Conservation (phyloP, 371 early-diverging fungal species). For the Rhizopus microsporus region DNA sequence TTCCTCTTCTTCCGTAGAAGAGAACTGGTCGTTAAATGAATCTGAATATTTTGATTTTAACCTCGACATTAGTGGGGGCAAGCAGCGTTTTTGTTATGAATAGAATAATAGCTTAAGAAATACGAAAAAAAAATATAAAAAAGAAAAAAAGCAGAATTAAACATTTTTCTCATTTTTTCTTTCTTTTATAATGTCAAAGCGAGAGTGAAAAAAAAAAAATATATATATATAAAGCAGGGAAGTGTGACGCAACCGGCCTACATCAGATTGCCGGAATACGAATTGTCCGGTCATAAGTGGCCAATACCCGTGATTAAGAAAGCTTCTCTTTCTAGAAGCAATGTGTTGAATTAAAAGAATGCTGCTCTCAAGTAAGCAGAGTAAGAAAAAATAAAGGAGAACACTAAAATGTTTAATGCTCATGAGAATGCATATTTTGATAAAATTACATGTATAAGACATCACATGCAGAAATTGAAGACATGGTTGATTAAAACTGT, state of each 20-base stretch:
- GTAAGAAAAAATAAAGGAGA: no score
- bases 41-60: conserved; percentile 7
- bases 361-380: no score
- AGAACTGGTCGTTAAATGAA: neutral
- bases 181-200: conserved; percentile 1
- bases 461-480: no score
- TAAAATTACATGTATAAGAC: no score
- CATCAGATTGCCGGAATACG: neutral
- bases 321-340: no score
- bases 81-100: neutral
- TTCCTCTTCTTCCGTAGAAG: conserved; percentile 9
- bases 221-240: neutral
- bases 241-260: neutral
- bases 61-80: neutral
- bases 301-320: no score
- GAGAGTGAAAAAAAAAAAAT: neutral
- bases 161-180: neutral
- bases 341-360: no score
- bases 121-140: conserved; percentile 1
- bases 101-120: neutral
- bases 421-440: no score
- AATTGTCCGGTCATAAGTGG: neutral
- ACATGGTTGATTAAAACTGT: no score
- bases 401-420: no score
- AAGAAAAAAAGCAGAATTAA: neutral